These are phyloP conservation scores for Colletotrichum sp. DNA, from an alignment of 2,329 filamentous ascomycete genomes.

Conservation along the genomic window DNA sequence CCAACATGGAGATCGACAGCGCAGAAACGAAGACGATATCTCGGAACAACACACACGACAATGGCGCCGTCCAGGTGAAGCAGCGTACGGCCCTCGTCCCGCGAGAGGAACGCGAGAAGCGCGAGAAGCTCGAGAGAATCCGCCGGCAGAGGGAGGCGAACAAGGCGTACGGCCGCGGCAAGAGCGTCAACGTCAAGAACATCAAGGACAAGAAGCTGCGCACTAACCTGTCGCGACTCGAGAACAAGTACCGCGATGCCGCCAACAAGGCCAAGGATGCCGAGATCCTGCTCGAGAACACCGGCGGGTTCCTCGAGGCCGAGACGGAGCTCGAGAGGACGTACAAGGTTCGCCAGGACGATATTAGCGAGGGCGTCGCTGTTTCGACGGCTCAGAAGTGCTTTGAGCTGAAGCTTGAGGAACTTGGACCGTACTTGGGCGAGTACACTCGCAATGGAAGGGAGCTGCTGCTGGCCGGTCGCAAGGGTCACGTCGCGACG, in stretches of 20 bases:
- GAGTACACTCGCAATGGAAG: conserved; percentile 92
- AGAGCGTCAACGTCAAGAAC: conserved; percentile 71
- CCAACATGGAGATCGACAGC: conserved; percentile 40
- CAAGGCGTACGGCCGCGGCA: conserved; percentile 83
- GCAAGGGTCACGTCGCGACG: conserved; percentile 93
- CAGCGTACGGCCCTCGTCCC: conserved; percentile 57
- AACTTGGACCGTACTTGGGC: conserved; percentile 84
- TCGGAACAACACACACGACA: conserved; percentile 44
- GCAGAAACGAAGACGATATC: conserved; percentile 38
- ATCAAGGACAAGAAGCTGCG: conserved; percentile 92
- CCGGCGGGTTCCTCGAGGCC: conserved; percentile 83
- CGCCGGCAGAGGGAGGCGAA: conserved; percentile 68
- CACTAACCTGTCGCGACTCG: conserved; percentile 77
- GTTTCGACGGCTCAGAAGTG: conserved; percentile 90
- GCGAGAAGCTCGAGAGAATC: conserved; percentile 54
- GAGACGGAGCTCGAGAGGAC: conserved; percentile 90
- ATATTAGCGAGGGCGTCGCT: conserved; percentile 76
- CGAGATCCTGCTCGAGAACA: conserved; percentile 91
- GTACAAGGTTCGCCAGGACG: conserved; percentile 89
- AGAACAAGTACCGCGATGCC: conserved; percentile 83
- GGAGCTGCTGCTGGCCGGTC: conserved; percentile 82
- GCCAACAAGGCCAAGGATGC: conserved; percentile 89
- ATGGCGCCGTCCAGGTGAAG: conserved; percentile 58
- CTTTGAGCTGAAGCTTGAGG: conserved; percentile 85
- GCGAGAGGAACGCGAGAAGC: conserved; percentile 55